Percentiles rank a stretch among this genome's conserved stretches.
These are phyloP conservation scores for Brassica cretica DNA, from an alignment of 345 rosid genomes.

Conservation along the genomic window DNA sequence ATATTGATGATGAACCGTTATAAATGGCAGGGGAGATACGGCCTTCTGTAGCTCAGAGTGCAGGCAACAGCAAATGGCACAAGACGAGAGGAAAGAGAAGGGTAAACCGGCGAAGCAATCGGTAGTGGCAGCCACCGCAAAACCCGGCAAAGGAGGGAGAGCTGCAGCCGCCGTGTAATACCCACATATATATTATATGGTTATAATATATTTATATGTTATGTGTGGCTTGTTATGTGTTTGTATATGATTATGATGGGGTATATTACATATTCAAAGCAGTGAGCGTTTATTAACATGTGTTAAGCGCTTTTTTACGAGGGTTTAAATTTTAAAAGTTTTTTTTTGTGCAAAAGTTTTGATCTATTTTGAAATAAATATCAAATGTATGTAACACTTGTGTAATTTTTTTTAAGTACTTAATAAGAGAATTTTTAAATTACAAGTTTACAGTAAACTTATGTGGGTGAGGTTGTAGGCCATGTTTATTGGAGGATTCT, in stretches of 20 bases:
- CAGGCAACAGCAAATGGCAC: conserved; percentile 78
- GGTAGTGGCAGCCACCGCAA: conserved; percentile 28
- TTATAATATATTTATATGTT: background rate
- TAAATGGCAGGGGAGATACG: conserved; percentile 69
- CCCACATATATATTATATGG: background rate
- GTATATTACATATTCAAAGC: conserved; percentile 29
- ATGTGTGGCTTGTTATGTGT: conserved; percentile 21
- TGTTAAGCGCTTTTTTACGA: conserved; percentile 22
- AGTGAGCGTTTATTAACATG: conserved; percentile 17
- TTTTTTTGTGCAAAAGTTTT: conserved; percentile 38
- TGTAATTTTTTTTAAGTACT: background rate
- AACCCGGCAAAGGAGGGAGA: conserved; percentile 38
- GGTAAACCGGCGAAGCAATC: conserved; percentile 47
- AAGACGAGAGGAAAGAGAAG: conserved; percentile 75
- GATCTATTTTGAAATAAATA: conserved; percentile 17
- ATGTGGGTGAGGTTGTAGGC: conserved; percentile 14
- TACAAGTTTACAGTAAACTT: background rate
- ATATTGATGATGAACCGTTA: background rate
- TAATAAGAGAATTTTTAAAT: background rate
- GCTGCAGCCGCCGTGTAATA: conserved; percentile 39
- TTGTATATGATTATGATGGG: conserved; percentile 37
- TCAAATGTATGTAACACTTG: conserved; percentile 27
- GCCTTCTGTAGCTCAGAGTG: conserved; percentile 92
- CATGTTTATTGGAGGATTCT: no score
- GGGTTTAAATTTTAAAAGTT: conserved; percentile 26